phyloP scores from a whole-genome alignment of 164 flowering plant genomes.

The Paratinospora sagittata region DNA sequence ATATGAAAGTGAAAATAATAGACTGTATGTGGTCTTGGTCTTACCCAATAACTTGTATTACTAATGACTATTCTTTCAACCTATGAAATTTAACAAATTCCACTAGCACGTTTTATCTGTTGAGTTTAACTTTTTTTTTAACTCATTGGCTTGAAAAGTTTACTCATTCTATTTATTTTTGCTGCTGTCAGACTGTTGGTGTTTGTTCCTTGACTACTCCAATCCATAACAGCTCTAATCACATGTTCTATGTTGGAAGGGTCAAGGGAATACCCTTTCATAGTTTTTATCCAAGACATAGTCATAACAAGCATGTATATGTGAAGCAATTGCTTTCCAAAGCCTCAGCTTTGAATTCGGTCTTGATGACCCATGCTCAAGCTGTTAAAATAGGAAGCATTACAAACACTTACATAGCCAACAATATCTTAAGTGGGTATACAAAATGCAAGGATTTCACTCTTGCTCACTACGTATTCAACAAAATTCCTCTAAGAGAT shows the following conservation, averaged over 20 bases:
- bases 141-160: not conserved
- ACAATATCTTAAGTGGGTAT: conserved; percentile 45
- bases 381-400: conserved; percentile 41
- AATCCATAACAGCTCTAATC: not conserved
- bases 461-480: conserved; percentile 54
- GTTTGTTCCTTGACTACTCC: conserved; percentile 3
- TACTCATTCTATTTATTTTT: not conserved
- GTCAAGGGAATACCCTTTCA: conserved; percentile 11
- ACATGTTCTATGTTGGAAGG: conserved; percentile 17
- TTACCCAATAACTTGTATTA: too few species aligned
- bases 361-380: conserved; percentile 31
- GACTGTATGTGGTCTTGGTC: not conserved
- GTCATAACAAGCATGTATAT: conserved; percentile 16
- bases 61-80: not conserved
- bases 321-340: conserved; percentile 25
- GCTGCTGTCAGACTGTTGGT: not conserved
- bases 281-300: conserved; percentile 6
- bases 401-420: conserved; percentile 38
- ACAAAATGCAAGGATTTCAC: conserved; percentile 33
- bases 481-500: conserved; percentile 65
- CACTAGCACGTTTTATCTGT: not conserved
- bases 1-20: too few species aligned
- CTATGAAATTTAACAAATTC: not conserved
- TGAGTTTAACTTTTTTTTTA: not conserved
- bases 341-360: conserved; percentile 14